These are phyloP conservation scores for Balansia obtecta DNA, from an alignment of 2,329 filamentous ascomycete species.

Conservation along the genomic window DNA sequence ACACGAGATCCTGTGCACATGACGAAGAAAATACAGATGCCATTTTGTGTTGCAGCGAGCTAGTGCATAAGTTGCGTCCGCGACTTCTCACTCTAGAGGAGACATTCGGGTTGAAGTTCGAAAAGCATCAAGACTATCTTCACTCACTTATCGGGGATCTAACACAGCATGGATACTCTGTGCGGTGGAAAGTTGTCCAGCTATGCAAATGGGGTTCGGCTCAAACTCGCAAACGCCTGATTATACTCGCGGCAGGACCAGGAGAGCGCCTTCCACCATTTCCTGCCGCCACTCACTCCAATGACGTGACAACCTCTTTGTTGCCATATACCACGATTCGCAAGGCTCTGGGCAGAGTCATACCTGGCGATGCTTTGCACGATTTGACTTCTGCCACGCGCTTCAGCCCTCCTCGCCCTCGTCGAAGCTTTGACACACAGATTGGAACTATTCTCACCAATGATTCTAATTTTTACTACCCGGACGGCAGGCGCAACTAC, in stretches of 20 bases:
- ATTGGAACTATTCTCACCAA: slow-evolving; percentile 52
- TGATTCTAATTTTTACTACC: slow-evolving; percentile 52
- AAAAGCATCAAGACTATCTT: slow-evolving; percentile 43
- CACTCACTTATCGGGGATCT: slow-evolving; percentile 50
- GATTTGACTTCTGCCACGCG: slow-evolving; percentile 17
- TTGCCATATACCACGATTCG: slow-evolving; percentile 32
- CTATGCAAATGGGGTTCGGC: slow-evolving; percentile 39
- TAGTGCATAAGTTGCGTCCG: slow-evolving; percentile 48
- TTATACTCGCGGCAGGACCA: slow-evolving; percentile 49
- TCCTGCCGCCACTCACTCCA: slow-evolving; percentile 47
- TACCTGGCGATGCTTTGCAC: slow-evolving; percentile 25
- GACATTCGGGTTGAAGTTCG: slow-evolving; percentile 52
- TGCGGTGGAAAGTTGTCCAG: slow-evolving; percentile 53
- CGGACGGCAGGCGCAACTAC: slow-evolving; percentile 47
- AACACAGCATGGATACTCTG: slow-evolving; percentile 51
- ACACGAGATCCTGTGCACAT: slow-evolving; percentile 54
- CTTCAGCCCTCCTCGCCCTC: slow-evolving; percentile 16
- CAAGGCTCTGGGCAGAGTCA: slow-evolving; percentile 26
- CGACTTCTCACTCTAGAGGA: slow-evolving; percentile 69
- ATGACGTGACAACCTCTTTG: slow-evolving; percentile 21
- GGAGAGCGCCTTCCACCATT: slow-evolving; percentile 59
- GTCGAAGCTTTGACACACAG: slow-evolving; percentile 36
- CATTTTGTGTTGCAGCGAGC: slow-evolving; percentile 37
- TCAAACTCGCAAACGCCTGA: slow-evolving; percentile 36
- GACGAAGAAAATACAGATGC: slow-evolving; percentile 59